A percentile compares a stretch with the other conserved stretches of the same genome.
Evolutionary conservation across 768 basidiomycete genomes (phyloP).

Genomic region (Mycena chlorophos): DNA sequence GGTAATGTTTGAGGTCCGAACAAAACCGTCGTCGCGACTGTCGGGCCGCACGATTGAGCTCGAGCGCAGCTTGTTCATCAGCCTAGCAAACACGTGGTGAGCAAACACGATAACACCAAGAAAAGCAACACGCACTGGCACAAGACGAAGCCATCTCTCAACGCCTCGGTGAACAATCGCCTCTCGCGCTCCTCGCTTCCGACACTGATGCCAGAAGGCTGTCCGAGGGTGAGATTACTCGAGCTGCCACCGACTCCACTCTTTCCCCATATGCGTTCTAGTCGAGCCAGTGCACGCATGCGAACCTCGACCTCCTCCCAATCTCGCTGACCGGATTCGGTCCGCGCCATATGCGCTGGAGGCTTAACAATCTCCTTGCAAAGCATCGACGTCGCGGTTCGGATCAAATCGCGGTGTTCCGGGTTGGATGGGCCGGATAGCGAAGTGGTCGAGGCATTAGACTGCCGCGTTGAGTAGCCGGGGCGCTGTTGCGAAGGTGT

Average conservation of each 20-base stretch:
- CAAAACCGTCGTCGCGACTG: slow-evolving; percentile 63
- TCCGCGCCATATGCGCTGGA: slow-evolving; percentile 54
- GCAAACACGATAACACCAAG: slow-evolving; percentile 23
- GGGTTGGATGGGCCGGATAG: slow-evolving; percentile 49
- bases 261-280: slow-evolving; percentile 79
- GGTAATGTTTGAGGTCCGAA: slow-evolving; percentile 69
- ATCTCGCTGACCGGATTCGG: slow-evolving; percentile 51
- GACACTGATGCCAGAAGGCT: slow-evolving; percentile 40
- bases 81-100: slow-evolving; percentile 40
- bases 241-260: slow-evolving; percentile 49
- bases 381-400: slow-evolving; percentile 61
- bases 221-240: slow-evolving; percentile 38
- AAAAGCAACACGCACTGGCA: slow-evolving; percentile 71
- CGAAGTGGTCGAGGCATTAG: slow-evolving; percentile 62
- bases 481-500: slow-evolving; percentile 52
- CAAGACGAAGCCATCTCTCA: slow-evolving; percentile 83
- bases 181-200: slow-evolving; percentile 77
- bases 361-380: slow-evolving; percentile 67
- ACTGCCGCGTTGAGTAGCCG: slow-evolving; percentile 50
- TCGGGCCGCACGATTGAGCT: slow-evolving; percentile 62
- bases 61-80: slow-evolving; percentile 76
- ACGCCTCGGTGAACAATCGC: slow-evolving; percentile 67
- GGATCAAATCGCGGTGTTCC: slow-evolving; percentile 67
- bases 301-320: slow-evolving; percentile 78
- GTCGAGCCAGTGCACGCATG: slow-evolving; percentile 55